These are phyloP conservation scores for Calamus simplicifolius DNA, from an alignment of 176 grass and related monocot genomes.

Conservation along the genomic window DNA sequence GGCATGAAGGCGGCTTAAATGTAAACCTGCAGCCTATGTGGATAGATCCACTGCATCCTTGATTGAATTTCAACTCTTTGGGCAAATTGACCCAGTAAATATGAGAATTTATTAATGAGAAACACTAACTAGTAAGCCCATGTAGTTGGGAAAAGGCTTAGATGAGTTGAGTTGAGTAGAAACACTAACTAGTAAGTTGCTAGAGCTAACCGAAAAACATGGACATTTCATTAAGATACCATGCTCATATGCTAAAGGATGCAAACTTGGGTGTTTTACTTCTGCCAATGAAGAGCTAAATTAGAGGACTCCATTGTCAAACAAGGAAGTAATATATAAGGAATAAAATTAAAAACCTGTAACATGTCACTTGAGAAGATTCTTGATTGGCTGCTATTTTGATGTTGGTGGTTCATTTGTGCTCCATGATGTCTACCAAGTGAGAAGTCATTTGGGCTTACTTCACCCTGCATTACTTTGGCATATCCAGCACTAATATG, in stretches of 20 bases:
- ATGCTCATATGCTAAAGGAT: too few species aligned
- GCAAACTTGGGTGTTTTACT: too few species aligned
- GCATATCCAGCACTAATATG: too few species aligned
- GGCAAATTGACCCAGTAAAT: constrained; percentile 48
- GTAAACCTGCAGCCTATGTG: constrained; percentile 66
- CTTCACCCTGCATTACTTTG: constrained; percentile 42
- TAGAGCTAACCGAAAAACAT: too few species aligned
- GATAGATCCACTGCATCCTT: constrained; percentile 71
- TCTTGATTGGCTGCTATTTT: constrained; percentile 57
- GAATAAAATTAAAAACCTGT: constrained; percentile 40
- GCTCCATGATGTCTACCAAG: constrained; percentile 66
- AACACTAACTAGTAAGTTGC: too few species aligned
- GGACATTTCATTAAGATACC: too few species aligned
- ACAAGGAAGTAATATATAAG: constrained; percentile 1
- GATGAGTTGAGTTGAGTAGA: too few species aligned
- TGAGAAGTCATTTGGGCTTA: constrained; percentile 71
- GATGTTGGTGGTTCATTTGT: constrained; percentile 69
- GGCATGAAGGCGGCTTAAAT: constrained; percentile 4
- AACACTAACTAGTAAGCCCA: too few species aligned
- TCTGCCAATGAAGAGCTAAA: too few species aligned
- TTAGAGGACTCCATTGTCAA: not conserved
- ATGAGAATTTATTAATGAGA: too few species aligned
- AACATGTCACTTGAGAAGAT: constrained; percentile 54
- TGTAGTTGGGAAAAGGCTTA: too few species aligned
- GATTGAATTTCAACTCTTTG: constrained; percentile 49